Percentiles rank a stretch among this genome's conserved stretches.
Evolutionary conservation across 2,329 filamentous ascomycete species (phyloP).

Genomic region (Simplicillium aogashimaense): DNA sequence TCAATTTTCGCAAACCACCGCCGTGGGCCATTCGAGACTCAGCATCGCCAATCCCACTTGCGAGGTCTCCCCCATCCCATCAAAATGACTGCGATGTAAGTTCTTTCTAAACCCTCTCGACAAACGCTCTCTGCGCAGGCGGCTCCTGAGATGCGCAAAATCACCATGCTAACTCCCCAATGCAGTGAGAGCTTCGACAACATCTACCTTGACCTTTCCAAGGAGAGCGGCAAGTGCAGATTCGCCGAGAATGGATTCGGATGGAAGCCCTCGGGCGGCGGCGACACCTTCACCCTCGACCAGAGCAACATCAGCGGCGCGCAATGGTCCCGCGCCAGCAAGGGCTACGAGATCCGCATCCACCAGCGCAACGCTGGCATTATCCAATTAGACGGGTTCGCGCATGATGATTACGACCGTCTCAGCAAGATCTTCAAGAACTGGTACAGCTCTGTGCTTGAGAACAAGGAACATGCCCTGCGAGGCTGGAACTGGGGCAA

Average conservation of each 20-base stretch:
- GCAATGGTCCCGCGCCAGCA: slow-evolving; percentile 90
- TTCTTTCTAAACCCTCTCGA: not conserved
- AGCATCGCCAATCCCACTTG: not conserved
- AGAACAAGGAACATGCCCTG: slow-evolving; percentile 87
- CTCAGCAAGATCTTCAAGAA: slow-evolving; percentile 90
- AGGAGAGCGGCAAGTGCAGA: slow-evolving; percentile 83
- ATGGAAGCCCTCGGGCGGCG: slow-evolving; percentile 83
- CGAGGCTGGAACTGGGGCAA: slow-evolving; percentile 99
- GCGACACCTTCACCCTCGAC: slow-evolving; percentile 90
- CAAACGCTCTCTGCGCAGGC: not conserved
- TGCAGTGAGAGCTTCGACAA: slow-evolving; percentile 85
- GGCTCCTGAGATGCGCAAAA: not conserved
- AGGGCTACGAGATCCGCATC: slow-evolving; percentile 90
- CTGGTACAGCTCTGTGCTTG: slow-evolving; percentile 91
- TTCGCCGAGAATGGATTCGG: slow-evolving; percentile 91
- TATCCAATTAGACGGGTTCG: slow-evolving; percentile 90
- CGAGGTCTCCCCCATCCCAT: not conserved
- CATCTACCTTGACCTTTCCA: slow-evolving; percentile 93
- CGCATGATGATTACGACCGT: slow-evolving; percentile 88
- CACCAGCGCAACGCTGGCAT: slow-evolving; percentile 74
- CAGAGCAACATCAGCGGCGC: slow-evolving; percentile 74
- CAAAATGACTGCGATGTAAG: slow-evolving; percentile 29
- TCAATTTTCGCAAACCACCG: no score
- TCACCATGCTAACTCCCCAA: not conserved
- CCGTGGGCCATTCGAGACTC: no score